Conservation (phyloP, 2,329 filamentous ascomycete genomes). For the Kalmusia sp. region DNA sequence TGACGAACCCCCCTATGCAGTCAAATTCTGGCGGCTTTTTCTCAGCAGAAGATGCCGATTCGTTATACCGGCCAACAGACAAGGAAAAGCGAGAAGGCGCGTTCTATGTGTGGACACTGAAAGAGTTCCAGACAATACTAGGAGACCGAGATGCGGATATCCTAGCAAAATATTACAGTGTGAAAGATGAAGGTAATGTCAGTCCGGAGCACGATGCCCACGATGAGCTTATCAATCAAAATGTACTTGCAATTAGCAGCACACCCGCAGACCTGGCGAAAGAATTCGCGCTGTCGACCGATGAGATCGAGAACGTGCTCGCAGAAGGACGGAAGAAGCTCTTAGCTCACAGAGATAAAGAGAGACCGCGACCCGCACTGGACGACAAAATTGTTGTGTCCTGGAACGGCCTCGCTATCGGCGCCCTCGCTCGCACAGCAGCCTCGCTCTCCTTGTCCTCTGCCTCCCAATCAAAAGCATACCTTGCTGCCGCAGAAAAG, state of each 20-base stretch:
- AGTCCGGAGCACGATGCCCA: constrained; percentile 82
- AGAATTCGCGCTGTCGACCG: constrained; percentile 75
- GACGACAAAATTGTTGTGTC: constrained; percentile 89
- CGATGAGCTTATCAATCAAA: constrained; percentile 94
- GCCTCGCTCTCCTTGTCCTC: constrained; percentile 70
- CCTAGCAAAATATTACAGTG: constrained; percentile 83
- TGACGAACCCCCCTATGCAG: constrained; percentile 74
- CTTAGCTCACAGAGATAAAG: constrained; percentile 72
- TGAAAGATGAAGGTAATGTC: constrained; percentile 85
- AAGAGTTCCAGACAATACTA: constrained; percentile 82
- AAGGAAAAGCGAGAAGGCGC: constrained; percentile 87
- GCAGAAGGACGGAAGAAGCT: constrained; percentile 72
- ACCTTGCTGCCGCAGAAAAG: constrained; percentile 69
- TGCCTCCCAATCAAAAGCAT: constrained; percentile 64
- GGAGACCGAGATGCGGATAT: constrained; percentile 73
- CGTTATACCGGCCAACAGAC: constrained; percentile 75
- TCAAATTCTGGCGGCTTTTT: constrained; percentile 77
- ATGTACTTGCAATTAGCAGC: constrained; percentile 77
- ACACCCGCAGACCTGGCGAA: constrained; percentile 73
- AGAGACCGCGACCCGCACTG: constrained; percentile 76
- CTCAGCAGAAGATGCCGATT: constrained; percentile 91
- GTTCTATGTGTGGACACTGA: constrained; percentile 91
- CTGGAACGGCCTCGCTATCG: constrained; percentile 90
- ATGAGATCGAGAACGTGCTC: constrained; percentile 73
- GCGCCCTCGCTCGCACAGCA: constrained; percentile 78